Conservation (phyloP, 2,329 filamentous ascomycete genomes). For the Sarocladium strictum region DNA sequence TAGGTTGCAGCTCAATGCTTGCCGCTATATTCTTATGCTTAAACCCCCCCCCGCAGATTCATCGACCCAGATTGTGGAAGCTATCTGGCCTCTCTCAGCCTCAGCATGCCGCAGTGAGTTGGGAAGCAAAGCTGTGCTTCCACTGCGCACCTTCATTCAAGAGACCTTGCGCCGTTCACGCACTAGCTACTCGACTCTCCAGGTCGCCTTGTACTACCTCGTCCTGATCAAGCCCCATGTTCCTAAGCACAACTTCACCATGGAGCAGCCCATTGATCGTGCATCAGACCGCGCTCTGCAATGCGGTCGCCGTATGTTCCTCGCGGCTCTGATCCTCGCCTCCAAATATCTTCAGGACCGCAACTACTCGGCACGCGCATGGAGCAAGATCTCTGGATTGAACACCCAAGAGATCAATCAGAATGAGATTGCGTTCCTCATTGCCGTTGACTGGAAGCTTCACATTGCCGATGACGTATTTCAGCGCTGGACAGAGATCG, state of each 20-base stretch:
- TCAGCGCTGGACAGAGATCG: conserved; percentile 89
- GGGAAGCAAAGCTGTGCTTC: conserved; percentile 71
- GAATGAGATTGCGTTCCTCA: conserved; percentile 88
- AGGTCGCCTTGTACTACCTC: conserved; percentile 94
- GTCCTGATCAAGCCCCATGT: conserved; percentile 90
- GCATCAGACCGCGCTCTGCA: conserved; percentile 75
- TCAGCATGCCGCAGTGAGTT: conserved; percentile 68
- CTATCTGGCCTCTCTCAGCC: conserved; percentile 91
- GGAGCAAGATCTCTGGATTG: conserved; percentile 98
- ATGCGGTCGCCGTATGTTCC: conserved; percentile 95
- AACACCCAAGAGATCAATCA: conserved; percentile 91
- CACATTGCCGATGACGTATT: conserved; percentile 88
- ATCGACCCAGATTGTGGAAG: conserved; percentile 93
- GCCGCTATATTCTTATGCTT: conserved; percentile 21
- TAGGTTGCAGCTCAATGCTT: conserved; percentile 54
- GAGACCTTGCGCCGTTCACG: conserved; percentile 92
- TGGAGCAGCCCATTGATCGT: conserved; percentile 72
- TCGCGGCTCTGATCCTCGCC: conserved; percentile 87
- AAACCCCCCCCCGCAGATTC: conserved; percentile 62
- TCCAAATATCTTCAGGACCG: conserved; percentile 98
- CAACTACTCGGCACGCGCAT: conserved; percentile 94
- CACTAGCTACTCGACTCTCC: conserved; percentile 94
- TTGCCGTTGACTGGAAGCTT: conserved; percentile 87
- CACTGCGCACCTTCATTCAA: conserved; percentile 92
- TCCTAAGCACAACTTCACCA: conserved; percentile 75